Evolutionary conservation across 371 early-diverging fungal genomes (phyloP).

Genomic region (Circinella umbellata): DNA sequence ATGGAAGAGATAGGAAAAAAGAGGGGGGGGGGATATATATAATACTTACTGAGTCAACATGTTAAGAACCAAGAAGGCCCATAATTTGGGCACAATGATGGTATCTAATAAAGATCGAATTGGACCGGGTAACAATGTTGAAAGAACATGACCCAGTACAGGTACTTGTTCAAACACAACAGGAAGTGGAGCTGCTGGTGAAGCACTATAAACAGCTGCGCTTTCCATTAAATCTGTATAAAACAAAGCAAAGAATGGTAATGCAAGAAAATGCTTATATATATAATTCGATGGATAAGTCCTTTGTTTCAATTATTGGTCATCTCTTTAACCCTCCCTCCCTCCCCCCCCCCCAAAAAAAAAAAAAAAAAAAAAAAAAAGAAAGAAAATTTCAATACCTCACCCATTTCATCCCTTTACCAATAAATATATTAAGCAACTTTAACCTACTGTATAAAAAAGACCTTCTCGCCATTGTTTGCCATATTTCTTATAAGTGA

Average conservation of each 20-base stretch:
- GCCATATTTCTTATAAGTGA: constrained; percentile 80
- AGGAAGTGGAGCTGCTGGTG: constrained; percentile 51
- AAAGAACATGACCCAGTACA: constrained; percentile 28
- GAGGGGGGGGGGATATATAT: neutral
- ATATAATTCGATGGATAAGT: neutral
- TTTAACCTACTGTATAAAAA: constrained; percentile 76
- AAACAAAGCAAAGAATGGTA: constrained; percentile 82
- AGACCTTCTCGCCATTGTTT: constrained; percentile 90
- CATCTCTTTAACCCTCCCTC: too few species aligned
- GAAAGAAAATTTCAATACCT: too few species aligned
- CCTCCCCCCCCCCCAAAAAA: too few species aligned
- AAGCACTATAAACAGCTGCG: constrained; percentile 53
- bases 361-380: too few species aligned
- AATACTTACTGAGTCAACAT: constrained; percentile 76
- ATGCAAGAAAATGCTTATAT: constrained; percentile 73
- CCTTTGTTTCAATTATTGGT: too few species aligned
- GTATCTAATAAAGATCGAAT: constrained; percentile 23
- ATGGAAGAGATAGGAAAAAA: too few species aligned
- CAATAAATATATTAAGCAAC: neutral
- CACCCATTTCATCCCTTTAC: too few species aligned
- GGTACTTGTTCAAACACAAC: constrained; percentile 40
- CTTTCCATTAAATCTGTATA: constrained; percentile 66
- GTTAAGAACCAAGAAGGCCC: constrained; percentile 74
- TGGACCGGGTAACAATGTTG: constrained; percentile 22
- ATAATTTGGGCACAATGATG: constrained; percentile 61